Evolutionary conservation across 345 rosid species (phyloP), one percentile per base, ranked within the genome.

Genomic region (Eucalyptus decipiens): DNA sequence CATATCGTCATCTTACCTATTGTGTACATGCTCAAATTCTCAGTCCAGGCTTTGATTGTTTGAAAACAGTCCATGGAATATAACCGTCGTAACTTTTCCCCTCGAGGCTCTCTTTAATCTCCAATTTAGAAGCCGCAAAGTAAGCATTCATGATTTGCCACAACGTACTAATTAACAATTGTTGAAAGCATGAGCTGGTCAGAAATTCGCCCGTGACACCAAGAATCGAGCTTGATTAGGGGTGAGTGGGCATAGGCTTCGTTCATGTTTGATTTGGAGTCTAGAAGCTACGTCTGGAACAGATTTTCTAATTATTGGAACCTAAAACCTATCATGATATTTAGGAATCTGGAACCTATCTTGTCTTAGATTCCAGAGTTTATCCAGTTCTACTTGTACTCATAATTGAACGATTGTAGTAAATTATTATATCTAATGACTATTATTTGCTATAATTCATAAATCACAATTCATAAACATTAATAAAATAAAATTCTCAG

Each of bases 281-380:
- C 1, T 56, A 24, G 62, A 24, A 56, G 12, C 6, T 24, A 56
- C 3, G 0, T 2, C 0, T 56, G 30, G 14, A 56, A 24, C 5
- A 24, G 0, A 24, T 56, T 24, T 56, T 9, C 6, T 56, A 23
- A 9, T 56, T 56, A 0, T 56, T 23, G 28, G 28, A 24, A 0
- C 5, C 1, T 0, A 0, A 9, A 9, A 23, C 28, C 11, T 56
- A 4, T 56, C 12, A 9, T 24, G 28, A 56, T 54, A 54, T 9
- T 54, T 21, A 23, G 1, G 1, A 54, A 54, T 9, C 0, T 0
- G 0, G 12, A 54, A 54, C 5, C 6, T 56, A 56, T 56, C 28
- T 0, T 24, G 0, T 56, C 5, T 4, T 4, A 56, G 1, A 9
- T 56, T 56, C 6, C 0, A 9, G 5, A 56, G 3, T 56, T 8